Evolutionary conservation across 139 green algal genomes (phyloP).

Genomic region (Chlorella vulgaris): DNA sequence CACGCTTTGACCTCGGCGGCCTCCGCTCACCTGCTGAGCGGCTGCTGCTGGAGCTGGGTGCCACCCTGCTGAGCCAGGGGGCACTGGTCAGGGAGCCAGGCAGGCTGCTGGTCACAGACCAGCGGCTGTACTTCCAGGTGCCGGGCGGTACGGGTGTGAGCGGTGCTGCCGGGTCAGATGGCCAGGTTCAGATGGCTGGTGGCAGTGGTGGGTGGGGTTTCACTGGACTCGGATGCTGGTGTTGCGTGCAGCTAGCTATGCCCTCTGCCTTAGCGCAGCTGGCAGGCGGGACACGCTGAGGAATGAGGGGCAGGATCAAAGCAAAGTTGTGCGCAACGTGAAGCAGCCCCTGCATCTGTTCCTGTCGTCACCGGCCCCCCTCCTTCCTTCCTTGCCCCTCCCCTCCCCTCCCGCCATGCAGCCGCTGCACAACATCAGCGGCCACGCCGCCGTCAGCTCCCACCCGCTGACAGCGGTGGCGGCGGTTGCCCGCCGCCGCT

Average conservation of each 20-base stretch:
- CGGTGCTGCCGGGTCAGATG: background rate
- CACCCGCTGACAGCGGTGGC: conserved; percentile 76
- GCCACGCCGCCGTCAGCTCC: conserved; percentile 58
- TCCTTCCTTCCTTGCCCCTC: background rate
- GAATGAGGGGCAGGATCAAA: no score
- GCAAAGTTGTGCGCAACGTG: no score
- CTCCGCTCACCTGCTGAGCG: conserved; percentile 66
- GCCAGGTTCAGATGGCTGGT: background rate
- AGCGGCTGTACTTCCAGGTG: conserved; percentile 79
- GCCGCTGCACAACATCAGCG: conserved; percentile 79
- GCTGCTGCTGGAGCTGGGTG: conserved; percentile 57
- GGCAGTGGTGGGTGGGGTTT: no score
- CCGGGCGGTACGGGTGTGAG: background rate
- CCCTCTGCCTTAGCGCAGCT: no score
- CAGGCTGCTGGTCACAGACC: conserved; percentile 74
- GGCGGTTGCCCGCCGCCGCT: conserved; percentile 73
- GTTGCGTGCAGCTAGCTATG: no score
- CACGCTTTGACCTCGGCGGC: conserved; percentile 74
- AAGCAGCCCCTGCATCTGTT: no score
- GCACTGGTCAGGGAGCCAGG: conserved; percentile 69
- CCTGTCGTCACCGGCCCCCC: no score
- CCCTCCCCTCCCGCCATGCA: conserved; percentile 49
- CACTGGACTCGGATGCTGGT: no score
- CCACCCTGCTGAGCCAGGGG: conserved; percentile 29
- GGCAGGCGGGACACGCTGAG: no score